phyloP scores from a whole-genome alignment of 768 basidiomycete genomes.

The Phaffia tasmanica region DNA sequence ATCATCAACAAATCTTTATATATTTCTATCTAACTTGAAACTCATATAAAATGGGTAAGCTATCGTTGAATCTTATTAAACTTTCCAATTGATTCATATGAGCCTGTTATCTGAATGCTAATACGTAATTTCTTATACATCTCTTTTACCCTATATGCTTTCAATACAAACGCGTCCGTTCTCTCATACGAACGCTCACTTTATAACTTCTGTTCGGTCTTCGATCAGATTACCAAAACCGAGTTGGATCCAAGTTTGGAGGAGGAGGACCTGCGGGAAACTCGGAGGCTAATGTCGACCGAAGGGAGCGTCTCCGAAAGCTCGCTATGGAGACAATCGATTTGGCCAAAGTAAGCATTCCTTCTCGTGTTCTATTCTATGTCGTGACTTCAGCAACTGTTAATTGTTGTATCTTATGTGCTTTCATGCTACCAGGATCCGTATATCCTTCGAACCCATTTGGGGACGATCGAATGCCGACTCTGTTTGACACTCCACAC shows the following conservation, averaged over 20 bases:
- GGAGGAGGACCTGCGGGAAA: constrained; percentile 85
- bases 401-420: neutral
- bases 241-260: constrained; percentile 89
- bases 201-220: neutral
- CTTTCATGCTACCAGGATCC: constrained; percentile 55
- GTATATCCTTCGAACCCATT: constrained; percentile 95
- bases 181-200: neutral
- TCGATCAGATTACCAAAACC: constrained; percentile 50
- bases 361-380: neutral
- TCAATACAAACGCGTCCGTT: neutral
- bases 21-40: neutral
- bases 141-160: no score
- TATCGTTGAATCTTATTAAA: neutral
- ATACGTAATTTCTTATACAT: no score
- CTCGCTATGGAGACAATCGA: constrained; percentile 96
- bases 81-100: no score
- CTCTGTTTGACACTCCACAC: constrained; percentile 95
- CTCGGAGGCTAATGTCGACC: constrained; percentile 87
- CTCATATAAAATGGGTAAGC: constrained; percentile 10
- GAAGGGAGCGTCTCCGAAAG: constrained; percentile 86
- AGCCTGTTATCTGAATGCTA: no score
- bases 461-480: constrained; percentile 96
- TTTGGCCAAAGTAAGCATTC: constrained; percentile 69
- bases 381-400: neutral
- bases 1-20: neutral